A percentile compares a stretch with the other conserved stretches of the same genome.
phyloP scores from a whole-genome alignment of 331 rosid genomes.

The Rhamnella rubrinervis region DNA sequence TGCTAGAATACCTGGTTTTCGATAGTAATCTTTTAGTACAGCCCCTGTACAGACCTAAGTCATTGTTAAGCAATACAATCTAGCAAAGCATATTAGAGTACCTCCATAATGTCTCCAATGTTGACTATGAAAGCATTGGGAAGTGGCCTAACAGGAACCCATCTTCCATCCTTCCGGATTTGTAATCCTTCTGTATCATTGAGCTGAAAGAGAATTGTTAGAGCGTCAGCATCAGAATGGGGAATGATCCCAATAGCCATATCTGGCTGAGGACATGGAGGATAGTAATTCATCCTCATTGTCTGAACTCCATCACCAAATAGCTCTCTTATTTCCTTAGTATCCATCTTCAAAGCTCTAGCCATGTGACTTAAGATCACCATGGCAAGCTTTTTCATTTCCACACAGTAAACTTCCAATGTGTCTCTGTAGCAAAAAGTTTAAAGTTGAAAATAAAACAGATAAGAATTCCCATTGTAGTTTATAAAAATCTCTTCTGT shows the following conservation, averaged over 20 bases:
- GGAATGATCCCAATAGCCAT: slow-evolving; percentile 42
- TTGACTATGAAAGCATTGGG: slow-evolving; percentile 33
- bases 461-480: no score
- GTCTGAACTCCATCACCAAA: slow-evolving; percentile 40
- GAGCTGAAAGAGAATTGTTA: slow-evolving; percentile 36
- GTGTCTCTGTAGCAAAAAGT: slow-evolving; percentile 30
- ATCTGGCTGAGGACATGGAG: slow-evolving; percentile 58
- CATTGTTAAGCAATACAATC: no score
- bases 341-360: slow-evolving; percentile 40
- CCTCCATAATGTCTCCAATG: slow-evolving; percentile 35
- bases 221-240: slow-evolving; percentile 52
- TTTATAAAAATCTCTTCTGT: no score
- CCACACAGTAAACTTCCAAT: slow-evolving; percentile 33
- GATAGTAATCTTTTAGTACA: no score
- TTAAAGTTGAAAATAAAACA: no score
- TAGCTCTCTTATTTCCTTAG: slow-evolving; percentile 34
- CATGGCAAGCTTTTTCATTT: slow-evolving; percentile 28
- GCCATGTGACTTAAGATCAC: slow-evolving; percentile 32
- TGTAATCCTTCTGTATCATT: slow-evolving; percentile 31
- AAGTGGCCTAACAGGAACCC: slow-evolving; percentile 35
- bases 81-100: not conserved
- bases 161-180: slow-evolving; percentile 27
- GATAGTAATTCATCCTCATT: slow-evolving; percentile 47
- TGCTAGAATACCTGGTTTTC: no score
- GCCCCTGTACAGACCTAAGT: no score